Evolutionary conservation across 768 basidiomycete species (phyloP), one percentile per base, ranked within the genome.

Genomic region (Phylloporus scabripes): DNA sequence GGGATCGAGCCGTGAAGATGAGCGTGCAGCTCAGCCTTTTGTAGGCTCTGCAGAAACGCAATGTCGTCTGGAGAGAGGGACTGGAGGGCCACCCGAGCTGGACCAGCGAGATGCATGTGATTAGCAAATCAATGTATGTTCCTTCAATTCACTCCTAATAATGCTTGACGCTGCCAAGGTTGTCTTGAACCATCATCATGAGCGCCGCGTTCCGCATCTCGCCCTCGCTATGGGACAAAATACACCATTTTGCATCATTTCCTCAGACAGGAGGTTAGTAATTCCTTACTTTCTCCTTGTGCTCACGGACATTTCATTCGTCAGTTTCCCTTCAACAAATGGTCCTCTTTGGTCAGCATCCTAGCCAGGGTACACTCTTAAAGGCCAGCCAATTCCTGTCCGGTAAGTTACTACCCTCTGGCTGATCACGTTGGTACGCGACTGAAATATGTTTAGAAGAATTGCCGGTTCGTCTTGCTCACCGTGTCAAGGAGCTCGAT

Each of bases 281-380:
- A 12, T 31, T 12, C 3, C 7, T 42, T 43, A 1, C 4, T 23
- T 23, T 10, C 39, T 15, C 5, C n/a, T 26, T 24, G 23, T 49
- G 40, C 56, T 64, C 42, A 65, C 37, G 7, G n/a, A 20, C 5
- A 23, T 24, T 11, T 21, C 5, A 3, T 38, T 4, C 11, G 28
- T 18, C 59, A 90, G 94, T 98, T 4, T 96, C 93, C 0, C 75
- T 97, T 17, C 89, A 96, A 68, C 95, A 98, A 71, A 97, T 99
- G 94, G 92, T 96, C 43, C 78, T 88, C 46, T 97, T 99, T 62
- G 95, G 95, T 1, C 92, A 96, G 72, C 89, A 97, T 62, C 94
- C 95, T 0, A 86, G 82, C 47, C 91, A 95, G 64, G 95, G 95
- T 0, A 99, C 95, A 0, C 76, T 99, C 8, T 70, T 97, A n/a